phyloP scores from a whole-genome alignment of 176 grass and related monocot genomes.

The Oryza glaberrima region DNA sequence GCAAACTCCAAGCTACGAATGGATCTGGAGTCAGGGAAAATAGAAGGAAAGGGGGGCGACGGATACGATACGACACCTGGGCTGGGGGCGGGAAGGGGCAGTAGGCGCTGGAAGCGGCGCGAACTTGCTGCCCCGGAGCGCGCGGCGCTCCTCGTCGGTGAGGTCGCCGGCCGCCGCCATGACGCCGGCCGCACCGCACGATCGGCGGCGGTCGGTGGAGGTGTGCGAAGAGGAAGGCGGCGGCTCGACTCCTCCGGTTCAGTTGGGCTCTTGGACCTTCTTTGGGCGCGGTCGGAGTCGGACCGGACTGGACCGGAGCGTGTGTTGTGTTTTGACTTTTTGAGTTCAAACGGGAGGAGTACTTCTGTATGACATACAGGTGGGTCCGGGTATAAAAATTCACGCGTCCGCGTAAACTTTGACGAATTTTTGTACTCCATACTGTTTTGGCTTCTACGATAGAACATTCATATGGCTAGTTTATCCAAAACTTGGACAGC shows the following conservation, averaged over 20 bases:
- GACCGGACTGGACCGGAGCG: background rate
- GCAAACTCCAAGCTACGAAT: background rate
- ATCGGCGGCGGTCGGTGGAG: background rate
- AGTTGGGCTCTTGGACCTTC: slow-evolving; percentile 5
- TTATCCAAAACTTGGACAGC: background rate
- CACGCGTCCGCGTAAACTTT: background rate
- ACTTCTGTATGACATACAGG: background rate
- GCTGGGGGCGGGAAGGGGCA: slow-evolving; percentile 34
- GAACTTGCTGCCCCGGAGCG: slow-evolving; percentile 90
- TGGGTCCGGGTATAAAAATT: background rate
- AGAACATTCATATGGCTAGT: background rate
- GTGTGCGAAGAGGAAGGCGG: background rate
- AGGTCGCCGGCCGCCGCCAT: slow-evolving; percentile 64
- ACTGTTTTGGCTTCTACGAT: background rate
- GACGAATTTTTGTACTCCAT: no score
- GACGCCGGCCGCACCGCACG: slow-evolving; percentile 36
- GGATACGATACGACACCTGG: slow-evolving; percentile 47
- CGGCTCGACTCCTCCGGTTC: slow-evolving; percentile 5
- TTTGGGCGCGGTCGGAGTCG: background rate
- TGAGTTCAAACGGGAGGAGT: background rate
- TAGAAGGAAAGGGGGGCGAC: background rate
- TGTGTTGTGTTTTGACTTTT: background rate
- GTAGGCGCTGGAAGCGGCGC: slow-evolving; percentile 68
- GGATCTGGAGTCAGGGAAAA: background rate
- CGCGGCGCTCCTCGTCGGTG: slow-evolving; percentile 78